Conservation (phyloP, 1,284 basidiomycete genomes). For the Irpex sp. region DNA sequence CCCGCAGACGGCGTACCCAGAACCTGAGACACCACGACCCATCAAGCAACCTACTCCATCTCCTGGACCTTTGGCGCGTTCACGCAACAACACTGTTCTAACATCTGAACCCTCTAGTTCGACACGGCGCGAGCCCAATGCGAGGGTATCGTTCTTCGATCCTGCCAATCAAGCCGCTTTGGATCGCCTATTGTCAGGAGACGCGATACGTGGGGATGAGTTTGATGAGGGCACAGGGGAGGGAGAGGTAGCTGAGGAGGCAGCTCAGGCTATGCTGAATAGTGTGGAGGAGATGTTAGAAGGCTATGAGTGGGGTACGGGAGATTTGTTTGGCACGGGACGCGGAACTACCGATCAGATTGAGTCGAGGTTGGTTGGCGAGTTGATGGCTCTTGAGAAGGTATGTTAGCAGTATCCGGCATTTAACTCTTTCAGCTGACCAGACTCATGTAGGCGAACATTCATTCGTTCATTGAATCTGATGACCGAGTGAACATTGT, state of each 20-base stretch:
- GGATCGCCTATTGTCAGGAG: slow-evolving; percentile 66
- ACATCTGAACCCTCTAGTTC: slow-evolving; percentile 10
- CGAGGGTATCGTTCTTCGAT: slow-evolving; percentile 76
- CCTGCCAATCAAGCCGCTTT: slow-evolving; percentile 65
- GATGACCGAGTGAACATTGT: slow-evolving; percentile 86
- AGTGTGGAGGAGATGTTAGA: slow-evolving; percentile 99
- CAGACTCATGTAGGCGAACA: slow-evolving; percentile 86
- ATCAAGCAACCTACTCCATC: slow-evolving; percentile 6
- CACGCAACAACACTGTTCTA: slow-evolving; percentile 15
- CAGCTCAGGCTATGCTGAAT: slow-evolving; percentile 73
- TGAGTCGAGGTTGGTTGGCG: slow-evolving; percentile 80
- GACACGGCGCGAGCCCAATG: slow-evolving; percentile 52
- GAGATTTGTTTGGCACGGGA: slow-evolving; percentile 54
- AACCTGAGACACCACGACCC: slow-evolving; percentile 12
- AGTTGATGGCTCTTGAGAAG: slow-evolving; percentile 87
- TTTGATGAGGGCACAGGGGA: slow-evolving; percentile 32
- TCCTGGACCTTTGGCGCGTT: slow-evolving; percentile 12
- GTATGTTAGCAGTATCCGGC: slow-evolving; percentile 34
- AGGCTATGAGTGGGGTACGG: slow-evolving; percentile 92
- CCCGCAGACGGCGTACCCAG: slow-evolving; percentile 9
- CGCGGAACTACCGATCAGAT: slow-evolving; percentile 83
- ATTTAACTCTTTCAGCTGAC: slow-evolving; percentile 58
- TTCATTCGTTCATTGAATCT: slow-evolving; percentile 94
- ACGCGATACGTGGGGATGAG: slow-evolving; percentile 24
- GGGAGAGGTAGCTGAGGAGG: slow-evolving; percentile 66